Base-by-base conservation (phyloP, 805 yeast genomes). In the Diddensiella santjacobensis region DNA sequence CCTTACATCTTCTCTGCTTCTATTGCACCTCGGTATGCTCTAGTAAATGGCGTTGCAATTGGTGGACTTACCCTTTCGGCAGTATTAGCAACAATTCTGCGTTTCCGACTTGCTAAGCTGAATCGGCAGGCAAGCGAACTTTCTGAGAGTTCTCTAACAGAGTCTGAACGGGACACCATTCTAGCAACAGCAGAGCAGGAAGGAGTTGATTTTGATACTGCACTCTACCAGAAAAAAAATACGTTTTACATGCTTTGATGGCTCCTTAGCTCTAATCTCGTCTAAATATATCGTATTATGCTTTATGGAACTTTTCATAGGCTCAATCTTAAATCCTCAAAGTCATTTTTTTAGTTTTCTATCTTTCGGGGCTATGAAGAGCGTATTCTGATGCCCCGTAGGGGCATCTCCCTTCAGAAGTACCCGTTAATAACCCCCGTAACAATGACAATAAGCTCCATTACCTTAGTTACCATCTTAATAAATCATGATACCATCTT, bases 1-100 rank as follows among this genome's bases (percentile, higher is more conserved):
- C 40, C 56, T 3, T 53, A 53, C 38, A 20, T 53, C 33, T 53
- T 51, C 38, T 47, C 52, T 15, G 40, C 42, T 5, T 48, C 48
- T 3, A 48, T 41, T 17, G 45, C 51, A 10, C 55, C 55, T 11
- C 46, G 53, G 11, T 52, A 45, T 24, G 26, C 42, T n/a, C 43
- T 48, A 3, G 55, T 53, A 17, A 43, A 43, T n/a, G 47, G 47
- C 33, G 47, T 43, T 13, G 47, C 47, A n/a, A 43, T 43, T 13
- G 47, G 33, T 3, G 47, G 47, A 19, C 33, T 43, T 11, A 23
- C 29, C 18, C 33, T 43, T 23, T 43, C 47, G 8, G 47, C 29
- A 3, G 8, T 33, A 3, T 23, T 43, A 35, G 47, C 47, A 5
- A 36, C 35, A 35, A 11, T 43, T 17, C 47, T 43, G 11, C 43